Evolutionary conservation across 2,329 filamentous ascomycete genomes (phyloP).

Genomic region (Aspergillus eucalypticola): DNA sequence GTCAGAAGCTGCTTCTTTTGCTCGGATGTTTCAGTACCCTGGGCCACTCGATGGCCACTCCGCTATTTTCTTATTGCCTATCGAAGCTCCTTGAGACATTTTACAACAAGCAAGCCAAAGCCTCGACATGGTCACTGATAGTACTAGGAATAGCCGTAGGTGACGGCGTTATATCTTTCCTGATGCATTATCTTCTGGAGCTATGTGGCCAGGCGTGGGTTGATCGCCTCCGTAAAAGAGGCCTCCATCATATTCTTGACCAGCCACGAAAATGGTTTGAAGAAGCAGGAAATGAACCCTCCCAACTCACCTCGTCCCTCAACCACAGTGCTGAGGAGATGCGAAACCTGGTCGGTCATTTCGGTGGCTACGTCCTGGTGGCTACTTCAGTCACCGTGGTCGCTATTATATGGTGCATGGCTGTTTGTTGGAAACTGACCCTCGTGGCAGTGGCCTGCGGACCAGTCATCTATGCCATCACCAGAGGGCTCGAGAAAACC

Average conservation of each 20-base stretch:
- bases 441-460: constrained; percentile 70
- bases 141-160: constrained; percentile 67
- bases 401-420: constrained; percentile 73
- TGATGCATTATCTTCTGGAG: constrained; percentile 72
- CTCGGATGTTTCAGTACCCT: constrained; percentile 63
- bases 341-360: constrained; percentile 76
- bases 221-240: constrained; percentile 66
- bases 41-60: constrained; percentile 66
- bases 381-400: constrained; percentile 66
- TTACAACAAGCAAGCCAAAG: constrained; percentile 55
- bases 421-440: constrained; percentile 76
- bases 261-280: constrained; percentile 83
- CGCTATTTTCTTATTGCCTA: constrained; percentile 75
- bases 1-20: constrained; percentile 57
- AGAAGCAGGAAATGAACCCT: constrained; percentile 62
- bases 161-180: constrained; percentile 66
- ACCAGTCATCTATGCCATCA: constrained; percentile 67
- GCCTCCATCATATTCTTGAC: constrained; percentile 67
- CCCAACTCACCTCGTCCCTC: constrained; percentile 67
- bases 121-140: constrained; percentile 66
- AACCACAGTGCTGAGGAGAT: constrained; percentile 86
- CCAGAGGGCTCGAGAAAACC: constrained; percentile 64
- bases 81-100: constrained; percentile 71
- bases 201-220: constrained; percentile 74
- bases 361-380: constrained; percentile 69